Conservation (phyloP, 2,329 filamentous ascomycete species). For the Capronia coronata region DNA sequence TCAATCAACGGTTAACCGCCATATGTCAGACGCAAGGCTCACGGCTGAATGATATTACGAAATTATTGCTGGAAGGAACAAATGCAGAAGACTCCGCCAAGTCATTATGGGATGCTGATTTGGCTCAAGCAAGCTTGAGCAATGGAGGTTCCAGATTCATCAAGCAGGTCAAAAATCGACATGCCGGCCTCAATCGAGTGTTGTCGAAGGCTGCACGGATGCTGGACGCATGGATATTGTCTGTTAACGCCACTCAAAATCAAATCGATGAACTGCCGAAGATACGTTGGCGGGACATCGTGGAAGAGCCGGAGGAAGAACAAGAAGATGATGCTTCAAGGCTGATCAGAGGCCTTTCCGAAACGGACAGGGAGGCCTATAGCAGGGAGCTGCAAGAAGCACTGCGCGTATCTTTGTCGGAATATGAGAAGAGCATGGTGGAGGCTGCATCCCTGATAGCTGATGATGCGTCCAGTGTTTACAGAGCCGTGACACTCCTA, state of each 20-base stretch:
- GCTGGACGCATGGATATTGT: conserved; percentile 17
- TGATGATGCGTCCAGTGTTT: neutral
- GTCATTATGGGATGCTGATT: conserved; percentile 22
- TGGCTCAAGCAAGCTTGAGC: conserved; percentile 11
- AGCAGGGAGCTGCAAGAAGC: conserved; percentile 5
- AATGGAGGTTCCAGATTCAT: conserved; percentile 14
- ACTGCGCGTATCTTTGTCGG: conserved; percentile 5
- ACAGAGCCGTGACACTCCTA: conserved; percentile 8
- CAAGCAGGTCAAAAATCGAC: conserved; percentile 16
- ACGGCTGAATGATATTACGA: conserved; percentile 13
- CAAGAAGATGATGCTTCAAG: conserved; percentile 23
- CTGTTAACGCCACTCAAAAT: conserved; percentile 6
- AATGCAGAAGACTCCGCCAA: neutral
- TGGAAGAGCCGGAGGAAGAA: conserved; percentile 30
- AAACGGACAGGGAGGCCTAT: conserved; percentile 19
- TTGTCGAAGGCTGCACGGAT: conserved; percentile 10
- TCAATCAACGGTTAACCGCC: conserved; percentile 51
- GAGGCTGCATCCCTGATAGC: conserved; percentile 4
- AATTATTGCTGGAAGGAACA: conserved; percentile 3
- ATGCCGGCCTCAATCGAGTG: conserved; percentile 18
- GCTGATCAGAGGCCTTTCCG: conserved; percentile 14
- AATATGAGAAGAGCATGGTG: conserved; percentile 11
- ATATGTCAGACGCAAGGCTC: conserved; percentile 15
- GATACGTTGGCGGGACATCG: conserved; percentile 25
- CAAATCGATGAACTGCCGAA: conserved; percentile 14